Base-by-base conservation (phyloP, 1,284 basidiomycete species). In the Ceratorhiza oryzae-sativae region DNA sequence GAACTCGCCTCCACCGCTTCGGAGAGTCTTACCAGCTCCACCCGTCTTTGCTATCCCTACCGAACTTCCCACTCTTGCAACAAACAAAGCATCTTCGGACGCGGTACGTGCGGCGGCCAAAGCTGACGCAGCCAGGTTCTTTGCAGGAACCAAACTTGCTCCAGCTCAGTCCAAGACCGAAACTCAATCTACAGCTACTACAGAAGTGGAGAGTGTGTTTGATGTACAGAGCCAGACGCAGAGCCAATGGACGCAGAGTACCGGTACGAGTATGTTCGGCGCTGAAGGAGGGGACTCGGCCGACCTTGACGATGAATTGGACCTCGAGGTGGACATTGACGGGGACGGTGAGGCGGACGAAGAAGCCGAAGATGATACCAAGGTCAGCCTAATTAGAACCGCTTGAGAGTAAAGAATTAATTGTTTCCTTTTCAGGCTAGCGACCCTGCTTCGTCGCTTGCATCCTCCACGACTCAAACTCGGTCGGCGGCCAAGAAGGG, bases 401-500 rank as follows among this genome's bases (percentile, higher is more conserved):
- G 46, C 36, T 34, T 12, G 20, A 25, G 48, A 55, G 18, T 23
- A 36, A 30, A 60, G 4, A 62, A 51, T 45, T 34, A 49, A 63
- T 36, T 23, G 13, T 34, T 63, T 51, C 15, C 45, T 49, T 46
- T 46, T 49, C 25, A 63, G 61, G 20, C 61, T 10, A 49, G 41
- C 39, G 60, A 48, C 42, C 55, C 34, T 32, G 34, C 42, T 61
- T 59, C 65, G 25, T 71, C 63, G 15, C 73, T 25, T 27, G 60
- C 48, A 32, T 72, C 49, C 13, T 74, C 62, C 45, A 68, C 56
- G 20, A 59, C 73, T 23, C 71, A 72, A 15, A 71, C 71, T 30
- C 63, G 73, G 8, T 62, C 60, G 27, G 82, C 80, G 75, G 77
- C 80, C 15, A 76, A 77, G 13, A 73, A 78, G 13, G 80, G 77